Conservation (phyloP, 129 eudicot genomes). For the Oenanthe sinensis region DNA sequence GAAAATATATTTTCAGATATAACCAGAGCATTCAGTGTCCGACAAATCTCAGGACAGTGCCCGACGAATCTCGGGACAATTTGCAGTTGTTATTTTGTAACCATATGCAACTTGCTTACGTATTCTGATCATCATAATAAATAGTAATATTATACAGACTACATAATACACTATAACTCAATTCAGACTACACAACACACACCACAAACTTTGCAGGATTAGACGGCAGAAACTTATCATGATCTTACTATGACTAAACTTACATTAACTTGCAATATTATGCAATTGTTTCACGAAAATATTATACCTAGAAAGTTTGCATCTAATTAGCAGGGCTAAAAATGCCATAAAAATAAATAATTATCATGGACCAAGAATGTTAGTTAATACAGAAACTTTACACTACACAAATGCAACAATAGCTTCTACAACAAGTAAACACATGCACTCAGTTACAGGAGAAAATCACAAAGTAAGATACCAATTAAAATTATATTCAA, state of each 20-base stretch:
- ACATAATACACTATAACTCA: neutral
- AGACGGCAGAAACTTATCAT: neutral
- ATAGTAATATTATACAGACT: neutral
- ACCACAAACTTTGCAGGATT: neutral
- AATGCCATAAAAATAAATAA: neutral
- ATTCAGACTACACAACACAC: neutral
- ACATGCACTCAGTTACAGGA: neutral
- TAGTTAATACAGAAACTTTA: too few relatives aligned
- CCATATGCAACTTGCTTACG: neutral
- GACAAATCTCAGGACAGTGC: too few relatives aligned
- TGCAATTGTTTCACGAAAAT: neutral
- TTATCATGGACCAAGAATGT: too few relatives aligned
- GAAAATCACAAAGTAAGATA: neutral
- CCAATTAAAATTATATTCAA: neutral
- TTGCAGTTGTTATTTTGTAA: neutral
- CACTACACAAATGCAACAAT: neutral
- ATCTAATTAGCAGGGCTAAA: neutral
- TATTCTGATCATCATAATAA: neutral
- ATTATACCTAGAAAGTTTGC: neutral
- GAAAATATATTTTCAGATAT: neutral
- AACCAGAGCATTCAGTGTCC: neutral
- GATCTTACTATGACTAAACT: neutral
- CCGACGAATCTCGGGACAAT: neutral
- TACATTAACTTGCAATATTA: neutral
- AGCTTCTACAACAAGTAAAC: neutral